Evolutionary conservation across 495 filamentous ascomycete genomes (phyloP).

Genomic region (Astrocystis sublimbata): DNA sequence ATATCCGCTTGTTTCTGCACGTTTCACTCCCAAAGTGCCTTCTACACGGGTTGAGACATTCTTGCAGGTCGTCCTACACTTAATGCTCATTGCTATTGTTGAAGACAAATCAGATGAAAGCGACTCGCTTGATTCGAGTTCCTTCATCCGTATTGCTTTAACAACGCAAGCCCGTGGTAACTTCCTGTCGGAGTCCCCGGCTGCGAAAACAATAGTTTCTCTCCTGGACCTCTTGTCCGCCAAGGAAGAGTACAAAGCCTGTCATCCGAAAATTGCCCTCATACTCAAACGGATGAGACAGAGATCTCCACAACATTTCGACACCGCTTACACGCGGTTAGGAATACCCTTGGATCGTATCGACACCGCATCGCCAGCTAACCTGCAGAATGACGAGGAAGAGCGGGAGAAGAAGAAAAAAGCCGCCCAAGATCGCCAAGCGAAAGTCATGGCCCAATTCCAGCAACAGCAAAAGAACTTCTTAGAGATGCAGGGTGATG

Average conservation of each 20-base stretch:
- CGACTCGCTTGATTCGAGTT: conserved; percentile 45
- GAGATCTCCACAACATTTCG: conserved; percentile 70
- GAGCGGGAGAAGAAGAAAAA: conserved; percentile 85
- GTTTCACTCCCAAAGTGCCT: conserved; percentile 69
- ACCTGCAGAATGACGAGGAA: conserved; percentile 57
- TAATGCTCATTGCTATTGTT: conserved; percentile 76
- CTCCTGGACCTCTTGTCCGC: conserved; percentile 72
- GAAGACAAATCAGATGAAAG: conserved; percentile 71
- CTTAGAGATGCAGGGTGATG: conserved; percentile 75
- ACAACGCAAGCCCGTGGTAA: conserved; percentile 59
- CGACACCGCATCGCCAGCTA: conserved; percentile 55
- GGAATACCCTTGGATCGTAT: conserved; percentile 55
- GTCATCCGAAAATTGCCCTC: conserved; percentile 79
- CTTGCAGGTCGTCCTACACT: conserved; percentile 85
- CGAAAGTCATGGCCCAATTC: conserved; percentile 93
- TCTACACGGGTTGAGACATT: conserved; percentile 84
- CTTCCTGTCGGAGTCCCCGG: conserved; percentile 49
- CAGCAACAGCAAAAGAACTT: conserved; percentile 96
- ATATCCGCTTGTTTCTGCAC: conserved; percentile 67
- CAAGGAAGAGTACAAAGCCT: conserved; percentile 72
- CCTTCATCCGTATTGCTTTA: conserved; percentile 71
- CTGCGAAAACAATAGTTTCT: conserved; percentile 67
- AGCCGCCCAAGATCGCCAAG: conserved; percentile 83
- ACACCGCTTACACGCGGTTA: conserved; percentile 54
- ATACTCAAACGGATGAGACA: conserved; percentile 87